A percentile compares a stretch with the other conserved stretches of the same genome.
phyloP scores from a whole-genome alignment of 352 stramenopile genomes.

The Phytophthora sansomeana region DNA sequence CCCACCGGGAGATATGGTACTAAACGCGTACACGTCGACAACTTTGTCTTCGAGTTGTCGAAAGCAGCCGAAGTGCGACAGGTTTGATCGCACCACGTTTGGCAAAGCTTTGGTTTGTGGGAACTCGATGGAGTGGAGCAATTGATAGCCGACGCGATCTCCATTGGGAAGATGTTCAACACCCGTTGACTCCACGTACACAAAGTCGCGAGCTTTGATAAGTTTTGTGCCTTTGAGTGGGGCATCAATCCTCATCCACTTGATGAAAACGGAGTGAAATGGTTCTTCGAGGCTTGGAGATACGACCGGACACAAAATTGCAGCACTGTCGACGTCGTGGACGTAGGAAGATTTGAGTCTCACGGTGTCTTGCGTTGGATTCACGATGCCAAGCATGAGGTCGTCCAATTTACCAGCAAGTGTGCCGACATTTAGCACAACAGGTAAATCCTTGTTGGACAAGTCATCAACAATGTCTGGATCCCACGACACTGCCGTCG shows the following conservation, averaged over 20 bases:
- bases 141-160: constrained; percentile 40
- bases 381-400: constrained; percentile 45
- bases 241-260: too few species aligned
- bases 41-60: constrained; percentile 41
- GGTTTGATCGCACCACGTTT: constrained; percentile 37
- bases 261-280: too few species aligned
- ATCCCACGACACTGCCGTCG: constrained; percentile 7
- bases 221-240: constrained; percentile 16
- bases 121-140: constrained; percentile 50
- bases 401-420: constrained; percentile 40
- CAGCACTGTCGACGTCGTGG: constrained; percentile 35
- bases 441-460: constrained; percentile 8
- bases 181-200: constrained; percentile 41
- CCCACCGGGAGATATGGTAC: constrained; percentile 29
- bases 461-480: neutral
- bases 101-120: constrained; percentile 36
- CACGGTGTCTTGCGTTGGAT: constrained; percentile 39
- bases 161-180: constrained; percentile 24
- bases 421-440: constrained; percentile 36
- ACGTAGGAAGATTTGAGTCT: constrained; percentile 42
- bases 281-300: too few species aligned
- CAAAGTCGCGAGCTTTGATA: constrained; percentile 36
- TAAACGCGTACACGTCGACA: constrained; percentile 42
- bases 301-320: too few species aligned
- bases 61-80: constrained; percentile 51